A percentile compares a stretch with the other conserved stretches of the same genome.
phyloP scores from a whole-genome alignment of 2,329 filamentous ascomycete genomes.

The Colletotrichum neosansevieriae region DNA sequence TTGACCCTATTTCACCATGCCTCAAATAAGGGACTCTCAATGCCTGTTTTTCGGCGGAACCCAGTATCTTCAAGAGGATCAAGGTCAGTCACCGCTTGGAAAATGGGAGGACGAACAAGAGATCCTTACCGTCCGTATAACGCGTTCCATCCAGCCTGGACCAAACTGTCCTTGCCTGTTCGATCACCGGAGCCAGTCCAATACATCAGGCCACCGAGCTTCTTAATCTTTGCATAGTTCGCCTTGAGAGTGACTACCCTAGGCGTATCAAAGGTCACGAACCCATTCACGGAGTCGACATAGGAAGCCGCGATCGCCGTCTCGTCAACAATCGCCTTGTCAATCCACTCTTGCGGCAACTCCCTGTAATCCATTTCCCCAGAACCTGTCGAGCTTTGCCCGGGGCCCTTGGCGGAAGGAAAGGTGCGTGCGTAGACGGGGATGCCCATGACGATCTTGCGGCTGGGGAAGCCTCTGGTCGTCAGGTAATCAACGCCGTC shows the following conservation, averaged over 20 bases:
- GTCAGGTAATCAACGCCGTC: conserved; percentile 67
- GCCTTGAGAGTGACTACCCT: conserved; percentile 72
- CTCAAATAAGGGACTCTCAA: neutral
- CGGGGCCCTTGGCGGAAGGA: conserved; percentile 62
- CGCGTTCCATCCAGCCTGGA: conserved; percentile 69
- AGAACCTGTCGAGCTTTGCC: conserved; percentile 61
- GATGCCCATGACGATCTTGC: conserved; percentile 72
- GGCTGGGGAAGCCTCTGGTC: conserved; percentile 63
- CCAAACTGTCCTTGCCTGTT: conserved; percentile 65
- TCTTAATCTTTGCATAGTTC: conserved; percentile 64
- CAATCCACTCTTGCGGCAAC: conserved; percentile 64
- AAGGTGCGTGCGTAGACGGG: conserved; percentile 75
- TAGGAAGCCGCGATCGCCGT: conserved; percentile 69
- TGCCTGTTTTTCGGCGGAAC: neutral
- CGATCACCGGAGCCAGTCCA: conserved; percentile 75
- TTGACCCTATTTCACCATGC: neutral
- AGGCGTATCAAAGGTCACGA: conserved; percentile 74
- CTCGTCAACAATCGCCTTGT: conserved; percentile 59
- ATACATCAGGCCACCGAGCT: conserved; percentile 74
- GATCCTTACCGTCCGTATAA: conserved; percentile 47
- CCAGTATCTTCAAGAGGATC: neutral
- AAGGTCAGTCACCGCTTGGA: neutral
- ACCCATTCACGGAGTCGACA: conserved; percentile 60
- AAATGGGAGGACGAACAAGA: neutral
- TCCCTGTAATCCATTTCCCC: conserved; percentile 74